Evolutionary conservation across 176 grass and related monocot species (phyloP), one percentile per base, ranked within the genome.

Genomic region (Cenchrus purpureus): DNA sequence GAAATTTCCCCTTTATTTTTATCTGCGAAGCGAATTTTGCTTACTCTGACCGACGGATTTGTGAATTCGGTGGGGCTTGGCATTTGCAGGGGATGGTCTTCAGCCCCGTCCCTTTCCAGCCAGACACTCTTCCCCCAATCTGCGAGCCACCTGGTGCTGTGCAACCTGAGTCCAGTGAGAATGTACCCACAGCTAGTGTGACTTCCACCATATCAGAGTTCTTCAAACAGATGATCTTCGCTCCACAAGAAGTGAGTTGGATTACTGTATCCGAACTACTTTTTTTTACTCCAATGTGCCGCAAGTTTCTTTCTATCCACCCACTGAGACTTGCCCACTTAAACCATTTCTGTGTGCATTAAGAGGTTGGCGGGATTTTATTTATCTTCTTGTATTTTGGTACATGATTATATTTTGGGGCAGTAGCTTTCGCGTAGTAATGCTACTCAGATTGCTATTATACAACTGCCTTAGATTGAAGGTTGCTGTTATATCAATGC

Each of bases 11-110:
- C 5, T 31, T 46, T 61, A 11, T 9, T 56, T 17, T 16, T 56
- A 17, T 71, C 40, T 1, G 1, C 22, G 10, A 44, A 46, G 52
- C 28, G 25, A 6, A 32, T 37, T 37, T 22, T 2, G 25, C 28
- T 70, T 43, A 25, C 6, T 25, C 66, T 82, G 37, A 45, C 2
- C 2, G 20, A 22, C 34, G 4, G 54, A 13, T 59, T 76, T 62
- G 0, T 3, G 54, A 5, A 8, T 12, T 32, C 53, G 37, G 37
- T 62, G 34, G 56, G 42, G 12, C 25, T 51, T 50, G 68, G 69
- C 25, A 20, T 13, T 85, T 79, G 12, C 84, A 98, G 97, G 97
- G 96, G 31, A 89, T 88, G 84, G 88, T 96, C 17, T 98, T 98
- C 83, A 88, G 89, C 83, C 84, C 97, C 1, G 86, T 98, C 62